Evolutionary conservation across 805 yeast species (phyloP).

Genomic region (Hagleromyces aurorensis): DNA sequence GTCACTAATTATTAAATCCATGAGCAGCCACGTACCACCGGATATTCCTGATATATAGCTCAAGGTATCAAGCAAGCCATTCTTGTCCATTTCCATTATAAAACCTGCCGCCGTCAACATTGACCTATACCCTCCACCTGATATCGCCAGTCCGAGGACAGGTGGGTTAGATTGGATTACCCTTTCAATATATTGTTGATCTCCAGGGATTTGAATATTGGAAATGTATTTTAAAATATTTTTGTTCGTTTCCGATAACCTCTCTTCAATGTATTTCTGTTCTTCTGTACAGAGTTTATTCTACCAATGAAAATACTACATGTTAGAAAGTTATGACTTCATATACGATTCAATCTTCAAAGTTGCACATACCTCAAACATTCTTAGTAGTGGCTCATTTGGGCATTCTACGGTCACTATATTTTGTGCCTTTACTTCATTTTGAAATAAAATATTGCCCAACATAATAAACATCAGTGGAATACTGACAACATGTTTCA

Average conservation of each 20-base stretch:
- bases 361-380: slow-evolving; percentile 12
- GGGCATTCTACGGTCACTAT: too few species aligned
- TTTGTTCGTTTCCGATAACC: slow-evolving; percentile 27
- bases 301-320: too few species aligned
- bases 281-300: slow-evolving; percentile 15
- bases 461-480: too few species aligned
- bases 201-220: slow-evolving; percentile 30
- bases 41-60: slow-evolving; percentile 58
- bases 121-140: slow-evolving; percentile 35
- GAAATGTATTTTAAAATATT: slow-evolving; percentile 28
- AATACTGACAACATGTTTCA: too few species aligned
- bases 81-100: slow-evolving; percentile 19
- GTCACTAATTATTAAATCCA: slow-evolving; percentile 37
- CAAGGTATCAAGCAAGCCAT: slow-evolving; percentile 45
- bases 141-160: slow-evolving; percentile 31
- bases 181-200: slow-evolving; percentile 26
- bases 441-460: too few species aligned
- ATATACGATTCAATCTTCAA: too few species aligned
- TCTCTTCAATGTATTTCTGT: slow-evolving; percentile 14
- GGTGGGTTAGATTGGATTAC: slow-evolving; percentile 20
- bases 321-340: too few species aligned
- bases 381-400: slow-evolving; percentile 12
- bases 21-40: slow-evolving; percentile 68
- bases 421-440: too few species aligned
- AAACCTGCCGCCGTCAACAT: slow-evolving; percentile 31